Evolutionary conservation across 805 yeast species (phyloP), one percentile per base, ranked within the genome.

Genomic region (Priceomyces castillae): DNA sequence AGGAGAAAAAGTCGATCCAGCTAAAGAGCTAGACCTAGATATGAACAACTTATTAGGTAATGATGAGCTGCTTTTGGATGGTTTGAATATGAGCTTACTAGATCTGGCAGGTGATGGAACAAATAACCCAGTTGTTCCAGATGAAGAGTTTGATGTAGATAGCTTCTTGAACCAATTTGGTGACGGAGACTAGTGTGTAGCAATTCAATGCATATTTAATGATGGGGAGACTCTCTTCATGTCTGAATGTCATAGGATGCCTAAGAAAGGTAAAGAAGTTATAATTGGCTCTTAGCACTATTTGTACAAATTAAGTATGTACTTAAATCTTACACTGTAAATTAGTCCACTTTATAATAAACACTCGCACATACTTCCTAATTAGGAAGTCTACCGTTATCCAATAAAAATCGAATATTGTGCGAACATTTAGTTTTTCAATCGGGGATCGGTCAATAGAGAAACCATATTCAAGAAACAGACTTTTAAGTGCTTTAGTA

Each of bases 111-210:
- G 49, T 22, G 69, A 65, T 23, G 44, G 46, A 22, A 46, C 49
- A 6, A 50, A 41, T 22, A 44, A 41, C n/a, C 52, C 50, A 17
- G 58, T 53, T 11, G 53, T 44, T 11, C 54, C 51, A 14, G 46
- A 48, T 12, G 75, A 69, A 43, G 75, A 69, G 41, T 71, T 71
- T 51, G 75, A 71, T 46, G 76, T 71, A 30, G 76, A 71, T 40
- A 67, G 61, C 49, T 71, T 71, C 45, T 61, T 71, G 45, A 68
- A 67, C 48, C 75, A 71, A 48, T 69, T 69, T 51, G 74, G 74
- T 6, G 64, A 60, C 30, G 59, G 58, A 34, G 67, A 63, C 30
- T 63, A 46, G 33, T 14, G n/a, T n/a, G n/a, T n/a, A n/a, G n/a
- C 10, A 25, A n/a, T n/a, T n/a, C n/a, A n/a, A n/a, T n/a, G n/a